Evolutionary conservation across 805 yeast species (phyloP).

Genomic region (Saccharomycopsis synnaedendra): DNA sequence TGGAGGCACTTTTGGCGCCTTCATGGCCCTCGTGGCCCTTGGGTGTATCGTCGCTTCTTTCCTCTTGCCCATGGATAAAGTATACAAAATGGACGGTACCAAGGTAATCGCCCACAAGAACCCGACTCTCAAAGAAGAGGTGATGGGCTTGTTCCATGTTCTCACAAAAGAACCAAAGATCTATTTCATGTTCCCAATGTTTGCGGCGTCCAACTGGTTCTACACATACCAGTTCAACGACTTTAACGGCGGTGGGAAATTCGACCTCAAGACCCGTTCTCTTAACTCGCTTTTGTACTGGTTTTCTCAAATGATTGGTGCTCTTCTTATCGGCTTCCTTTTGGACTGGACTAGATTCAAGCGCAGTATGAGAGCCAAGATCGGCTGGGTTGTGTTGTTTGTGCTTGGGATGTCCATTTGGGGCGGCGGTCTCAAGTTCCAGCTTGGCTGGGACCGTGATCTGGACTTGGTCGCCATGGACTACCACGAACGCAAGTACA

Average conservation of each 20-base stretch:
- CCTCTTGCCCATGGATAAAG: conserved; percentile 38
- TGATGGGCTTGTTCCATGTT: conserved; percentile 28
- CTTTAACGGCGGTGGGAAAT: conserved; percentile 37
- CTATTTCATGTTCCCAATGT: conserved; percentile 45
- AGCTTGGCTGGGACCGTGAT: conserved; percentile 28
- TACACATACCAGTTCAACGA: conserved; percentile 55
- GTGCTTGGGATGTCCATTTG: conserved; percentile 31
- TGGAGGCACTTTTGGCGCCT: conserved; percentile 44
- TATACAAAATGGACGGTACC: conserved; percentile 38
- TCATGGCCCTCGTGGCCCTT: conserved; percentile 36
- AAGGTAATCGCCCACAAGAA: conserved; percentile 33
- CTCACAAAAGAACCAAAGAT: conserved; percentile 33
- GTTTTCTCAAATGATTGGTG: conserved; percentile 50
- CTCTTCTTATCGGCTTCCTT: conserved; percentile 34
- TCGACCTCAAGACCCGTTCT: conserved; percentile 49
- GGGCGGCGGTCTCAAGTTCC: conserved; percentile 23
- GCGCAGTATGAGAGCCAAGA: conserved; percentile 35
- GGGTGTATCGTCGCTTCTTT: conserved; percentile 35
- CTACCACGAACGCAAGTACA: conserved; percentile 34
- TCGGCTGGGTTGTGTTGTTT: conserved; percentile 32
- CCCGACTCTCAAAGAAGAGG: conserved; percentile 34
- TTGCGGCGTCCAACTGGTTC: conserved; percentile 55
- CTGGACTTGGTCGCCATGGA: conserved; percentile 26
- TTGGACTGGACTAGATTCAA: conserved; percentile 32
- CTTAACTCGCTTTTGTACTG: conserved; percentile 51